Conservation (phyloP, 805 yeast species). For the Yarrowia sp. region DNA sequence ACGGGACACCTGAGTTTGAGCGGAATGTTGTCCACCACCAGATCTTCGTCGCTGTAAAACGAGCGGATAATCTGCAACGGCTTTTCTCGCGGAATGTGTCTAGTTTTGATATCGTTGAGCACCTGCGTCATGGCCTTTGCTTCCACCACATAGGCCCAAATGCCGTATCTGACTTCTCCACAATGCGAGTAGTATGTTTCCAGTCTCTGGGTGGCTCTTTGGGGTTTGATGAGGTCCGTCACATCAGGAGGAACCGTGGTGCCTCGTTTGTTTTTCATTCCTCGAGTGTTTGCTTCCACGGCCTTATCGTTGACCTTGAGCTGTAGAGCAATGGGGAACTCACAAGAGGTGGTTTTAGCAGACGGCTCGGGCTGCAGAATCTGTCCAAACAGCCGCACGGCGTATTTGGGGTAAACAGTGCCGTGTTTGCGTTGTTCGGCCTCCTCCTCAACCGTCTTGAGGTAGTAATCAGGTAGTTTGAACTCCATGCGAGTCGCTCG, state of each 20-base stretch:
- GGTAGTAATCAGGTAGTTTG: neutral
- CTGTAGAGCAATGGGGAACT: slow-evolving; percentile 70
- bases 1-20: slow-evolving; percentile 77
- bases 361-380: neutral
- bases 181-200: slow-evolving; percentile 9
- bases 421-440: slow-evolving; percentile 4
- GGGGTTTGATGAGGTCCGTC: slow-evolving; percentile 46
- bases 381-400: slow-evolving; percentile 41
- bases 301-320: slow-evolving; percentile 54
- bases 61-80: slow-evolving; percentile 48
- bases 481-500: neutral
- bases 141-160: slow-evolving; percentile 61
- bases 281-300: slow-evolving; percentile 58
- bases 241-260: slow-evolving; percentile 81
- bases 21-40: slow-evolving; percentile 61
- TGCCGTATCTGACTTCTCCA: slow-evolving; percentile 15
- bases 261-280: slow-evolving; percentile 72
- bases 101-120: slow-evolving; percentile 41
- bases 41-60: slow-evolving; percentile 58
- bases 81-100: slow-evolving; percentile 50
- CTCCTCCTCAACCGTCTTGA: neutral
- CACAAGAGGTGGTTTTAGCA: neutral
- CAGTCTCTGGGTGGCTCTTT: neutral
- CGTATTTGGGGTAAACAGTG: slow-evolving; percentile 7
- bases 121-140: slow-evolving; percentile 44